Evolutionary conservation across 345 rosid species (phyloP).

Genomic region (Arabis hirsuta): DNA sequence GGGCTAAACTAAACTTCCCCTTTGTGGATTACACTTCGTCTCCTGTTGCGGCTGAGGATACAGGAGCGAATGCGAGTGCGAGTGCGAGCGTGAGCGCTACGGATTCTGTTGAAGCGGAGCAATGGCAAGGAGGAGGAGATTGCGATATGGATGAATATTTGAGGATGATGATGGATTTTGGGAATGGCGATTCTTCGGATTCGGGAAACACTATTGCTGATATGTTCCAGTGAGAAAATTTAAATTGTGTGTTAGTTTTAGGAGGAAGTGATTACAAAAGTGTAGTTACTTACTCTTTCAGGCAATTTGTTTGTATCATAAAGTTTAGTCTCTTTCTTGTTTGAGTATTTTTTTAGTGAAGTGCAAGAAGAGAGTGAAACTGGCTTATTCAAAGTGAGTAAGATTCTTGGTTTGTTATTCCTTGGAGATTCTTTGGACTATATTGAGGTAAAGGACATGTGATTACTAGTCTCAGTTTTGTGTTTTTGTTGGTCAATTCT

Average conservation of each 20-base stretch:
- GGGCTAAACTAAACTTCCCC: constrained; percentile 75
- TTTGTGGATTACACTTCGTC: constrained; percentile 45
- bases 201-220: constrained; percentile 48
- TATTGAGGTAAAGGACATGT: constrained; percentile 7
- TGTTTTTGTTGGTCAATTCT: background rate
- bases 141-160: constrained; percentile 54
- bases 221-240: constrained; percentile 37
- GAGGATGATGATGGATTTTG: constrained; percentile 63
- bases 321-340: constrained; percentile 30
- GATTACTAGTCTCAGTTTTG: constrained; percentile 20
- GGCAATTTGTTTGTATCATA: background rate
- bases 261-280: background rate
- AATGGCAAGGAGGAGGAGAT: constrained; percentile 33
- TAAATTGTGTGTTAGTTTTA: background rate
- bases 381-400: constrained; percentile 15
- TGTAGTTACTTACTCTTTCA: background rate
- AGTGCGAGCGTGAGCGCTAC: constrained; percentile 19
- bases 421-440: constrained; percentile 10
- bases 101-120: constrained; percentile 38
- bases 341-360: constrained; percentile 35
- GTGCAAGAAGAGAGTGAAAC: constrained; percentile 32
- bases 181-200: constrained; percentile 62
- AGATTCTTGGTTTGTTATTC: constrained; percentile 18
- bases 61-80: background rate
- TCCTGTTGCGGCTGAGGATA: background rate